Percentiles rank a stretch among this genome's conserved stretches.
Evolutionary conservation across 768 basidiomycete genomes (phyloP).

Genomic region (Leucogyrophana mollusca): DNA sequence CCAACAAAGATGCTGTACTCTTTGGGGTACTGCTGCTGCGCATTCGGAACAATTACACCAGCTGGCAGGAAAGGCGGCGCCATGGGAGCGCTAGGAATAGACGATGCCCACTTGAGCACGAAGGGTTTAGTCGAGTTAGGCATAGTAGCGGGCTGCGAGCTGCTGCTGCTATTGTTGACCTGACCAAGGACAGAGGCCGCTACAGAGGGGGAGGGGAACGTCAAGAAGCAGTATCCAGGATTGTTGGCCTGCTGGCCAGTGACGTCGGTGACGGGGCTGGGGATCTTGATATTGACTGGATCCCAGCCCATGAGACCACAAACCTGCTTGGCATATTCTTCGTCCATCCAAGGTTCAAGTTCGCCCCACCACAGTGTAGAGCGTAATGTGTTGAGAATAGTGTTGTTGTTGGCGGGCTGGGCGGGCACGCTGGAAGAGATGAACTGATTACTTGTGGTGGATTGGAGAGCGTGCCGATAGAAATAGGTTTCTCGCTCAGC

Average conservation of each 20-base stretch:
- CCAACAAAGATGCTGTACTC: slow-evolving; percentile 96
- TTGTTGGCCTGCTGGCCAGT: slow-evolving; percentile 74
- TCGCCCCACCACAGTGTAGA: slow-evolving; percentile 84
- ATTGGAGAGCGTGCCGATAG: slow-evolving; percentile 15
- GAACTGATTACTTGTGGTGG: slow-evolving; percentile 17
- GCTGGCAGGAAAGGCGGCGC: slow-evolving; percentile 30
- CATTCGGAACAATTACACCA: slow-evolving; percentile 20
- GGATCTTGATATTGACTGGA: slow-evolving; percentile 69
- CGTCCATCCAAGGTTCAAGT: slow-evolving; percentile 96
- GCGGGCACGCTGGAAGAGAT: slow-evolving; percentile 13
- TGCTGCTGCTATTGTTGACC: slow-evolving; percentile 49
- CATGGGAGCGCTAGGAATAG: slow-evolving; percentile 35
- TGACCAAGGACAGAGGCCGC: slow-evolving; percentile 72
- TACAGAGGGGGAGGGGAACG: slow-evolving; percentile 70
- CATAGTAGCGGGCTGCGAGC: slow-evolving; percentile 59
- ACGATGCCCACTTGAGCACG: slow-evolving; percentile 74
- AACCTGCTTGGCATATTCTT: slow-evolving; percentile 89
- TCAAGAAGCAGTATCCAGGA: slow-evolving; percentile 85
- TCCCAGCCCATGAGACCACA: slow-evolving; percentile 89
- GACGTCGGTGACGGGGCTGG: slow-evolving; percentile 56
- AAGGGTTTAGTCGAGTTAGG: slow-evolving; percentile 85
- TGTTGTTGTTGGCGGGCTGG: slow-evolving; percentile 25
- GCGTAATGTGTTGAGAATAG: slow-evolving; percentile 34
- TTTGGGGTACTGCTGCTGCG: slow-evolving; percentile 64
- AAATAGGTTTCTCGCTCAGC: slow-evolving; percentile 16